phyloP scores from a whole-genome alignment of 805 yeast species.

The Pichia cabralensis region DNA sequence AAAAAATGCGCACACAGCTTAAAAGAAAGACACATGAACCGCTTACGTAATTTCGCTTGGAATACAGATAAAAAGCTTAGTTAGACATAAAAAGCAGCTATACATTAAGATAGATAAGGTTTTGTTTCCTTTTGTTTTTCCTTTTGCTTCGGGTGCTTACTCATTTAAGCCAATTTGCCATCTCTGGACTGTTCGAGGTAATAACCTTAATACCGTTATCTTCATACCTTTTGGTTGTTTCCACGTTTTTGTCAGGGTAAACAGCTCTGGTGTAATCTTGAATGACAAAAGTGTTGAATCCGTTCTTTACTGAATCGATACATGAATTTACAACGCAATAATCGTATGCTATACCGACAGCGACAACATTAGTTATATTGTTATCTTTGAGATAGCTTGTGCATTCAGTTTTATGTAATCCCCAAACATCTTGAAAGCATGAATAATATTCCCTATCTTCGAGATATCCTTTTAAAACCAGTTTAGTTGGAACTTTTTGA shows the following conservation, averaged over 20 bases:
- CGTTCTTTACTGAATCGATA: conserved; percentile 49
- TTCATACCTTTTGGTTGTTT: conserved; percentile 25
- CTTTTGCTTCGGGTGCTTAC: too few species aligned
- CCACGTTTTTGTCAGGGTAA: conserved; percentile 32
- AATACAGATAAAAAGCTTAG: too few species aligned
- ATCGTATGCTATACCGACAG: conserved; percentile 82
- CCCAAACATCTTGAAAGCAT: conserved; percentile 77
- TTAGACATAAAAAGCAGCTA: too few species aligned
- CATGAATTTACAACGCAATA: conserved; percentile 79
- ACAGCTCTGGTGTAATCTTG: conserved; percentile 49
- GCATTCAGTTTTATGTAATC: conserved; percentile 58
- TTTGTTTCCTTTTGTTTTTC: too few species aligned
- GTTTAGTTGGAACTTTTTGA: conserved; percentile 27
- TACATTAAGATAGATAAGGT: too few species aligned
- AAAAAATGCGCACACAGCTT: too few species aligned
- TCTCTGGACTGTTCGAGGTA: too few species aligned
- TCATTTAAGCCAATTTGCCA: too few species aligned
- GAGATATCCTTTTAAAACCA: conserved; percentile 63
- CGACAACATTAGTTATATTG: conserved; percentile 48
- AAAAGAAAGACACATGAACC: too few species aligned
- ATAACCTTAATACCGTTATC: conserved; percentile 31
- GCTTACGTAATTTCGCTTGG: too few species aligned
- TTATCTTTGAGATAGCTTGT: conserved; percentile 34
- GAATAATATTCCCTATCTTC: conserved; percentile 78
- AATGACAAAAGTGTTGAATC: conserved; percentile 57